Percentiles rank a stretch among this genome's conserved stretches.
Evolutionary conservation across 768 basidiomycete species (phyloP).

Genomic region (Heimioporus sp.): DNA sequence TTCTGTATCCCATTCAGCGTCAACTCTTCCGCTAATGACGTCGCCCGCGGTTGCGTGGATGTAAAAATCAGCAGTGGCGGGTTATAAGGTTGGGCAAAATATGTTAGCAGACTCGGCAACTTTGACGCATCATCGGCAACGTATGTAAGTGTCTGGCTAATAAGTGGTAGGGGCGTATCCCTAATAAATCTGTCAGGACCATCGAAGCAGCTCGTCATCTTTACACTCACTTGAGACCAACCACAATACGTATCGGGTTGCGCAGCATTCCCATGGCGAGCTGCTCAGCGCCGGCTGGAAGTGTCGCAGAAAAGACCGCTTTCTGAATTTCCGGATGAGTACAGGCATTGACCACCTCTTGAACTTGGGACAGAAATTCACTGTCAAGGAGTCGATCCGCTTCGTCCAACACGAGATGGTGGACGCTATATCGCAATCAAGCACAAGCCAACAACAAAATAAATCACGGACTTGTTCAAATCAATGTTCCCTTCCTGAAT

Average conservation of each 20-base stretch:
- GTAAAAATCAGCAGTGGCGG: conserved; percentile 93
- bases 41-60: conserved; percentile 81
- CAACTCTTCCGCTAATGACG: conserved; percentile 79
- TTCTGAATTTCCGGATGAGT: conserved; percentile 70
- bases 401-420: conserved; percentile 85
- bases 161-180: conserved; percentile 92
- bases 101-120: conserved; percentile 78
- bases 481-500: conserved; percentile 66
- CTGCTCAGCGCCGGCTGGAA: conserved; percentile 86
- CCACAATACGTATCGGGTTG: conserved; percentile 90
- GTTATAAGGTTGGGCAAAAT: conserved; percentile 79
- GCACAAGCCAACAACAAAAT: not conserved
- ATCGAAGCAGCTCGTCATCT: not conserved
- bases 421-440: conserved; percentile 53
- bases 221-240: conserved; percentile 82
- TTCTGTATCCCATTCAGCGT: conserved; percentile 73
- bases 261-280: conserved; percentile 81
- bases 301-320: conserved; percentile 91
- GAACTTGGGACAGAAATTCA: conserved; percentile 85
- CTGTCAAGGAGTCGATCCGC: conserved; percentile 87
- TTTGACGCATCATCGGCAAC: conserved; percentile 95
- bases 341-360: conserved; percentile 84
- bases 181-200: conserved; percentile 39
- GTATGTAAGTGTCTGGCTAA: conserved; percentile 84
- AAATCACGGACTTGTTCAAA: conserved; percentile 62